These are phyloP conservation scores for Sporothrix humicola DNA, from an alignment of 2,329 filamentous ascomycete genomes.

Conservation along the genomic window DNA sequence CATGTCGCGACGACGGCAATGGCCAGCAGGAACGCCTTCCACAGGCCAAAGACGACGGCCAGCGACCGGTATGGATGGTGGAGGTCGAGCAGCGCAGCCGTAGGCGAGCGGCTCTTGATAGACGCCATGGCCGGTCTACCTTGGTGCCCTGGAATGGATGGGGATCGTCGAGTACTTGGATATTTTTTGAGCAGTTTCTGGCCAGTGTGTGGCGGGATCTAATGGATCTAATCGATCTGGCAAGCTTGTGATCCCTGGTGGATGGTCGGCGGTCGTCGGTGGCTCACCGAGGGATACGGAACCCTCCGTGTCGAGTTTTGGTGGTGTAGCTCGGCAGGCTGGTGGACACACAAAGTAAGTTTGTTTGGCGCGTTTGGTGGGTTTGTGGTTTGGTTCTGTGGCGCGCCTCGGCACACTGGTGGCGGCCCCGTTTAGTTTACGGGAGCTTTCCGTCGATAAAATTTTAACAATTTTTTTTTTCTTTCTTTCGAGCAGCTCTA, in stretches of 20 bases:
- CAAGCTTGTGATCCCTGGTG: background rate
- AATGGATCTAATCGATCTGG: background rate
- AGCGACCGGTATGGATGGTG: conserved; percentile 33
- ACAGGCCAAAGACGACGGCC: conserved; percentile 57
- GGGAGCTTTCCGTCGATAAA: too few species aligned
- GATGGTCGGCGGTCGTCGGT: background rate
- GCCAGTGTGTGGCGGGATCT: background rate
- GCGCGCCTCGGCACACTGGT: background rate
- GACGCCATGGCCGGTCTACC: background rate
- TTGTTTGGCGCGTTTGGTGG: background rate
- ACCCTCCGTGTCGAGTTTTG: conserved; percentile 1
- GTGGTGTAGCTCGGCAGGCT: background rate
- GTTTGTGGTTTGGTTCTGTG: background rate
- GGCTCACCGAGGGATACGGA: background rate
- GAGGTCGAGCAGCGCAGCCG: background rate
- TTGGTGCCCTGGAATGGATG: background rate
- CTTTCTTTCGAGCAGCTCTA: too few species aligned
- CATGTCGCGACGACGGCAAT: conserved; percentile 59
- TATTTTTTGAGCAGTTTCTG: background rate
- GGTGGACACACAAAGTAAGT: background rate
- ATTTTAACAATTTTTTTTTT: too few species aligned
- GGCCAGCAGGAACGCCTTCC: conserved; percentile 71
- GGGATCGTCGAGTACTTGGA: conserved; percentile 6
- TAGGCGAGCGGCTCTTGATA: background rate
- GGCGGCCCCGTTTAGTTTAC: background rate